Evolutionary conservation across 2,329 filamentous ascomycete species (phyloP), one percentile per base, ranked within the genome.

Genomic region (Botrytis squamosa): DNA sequence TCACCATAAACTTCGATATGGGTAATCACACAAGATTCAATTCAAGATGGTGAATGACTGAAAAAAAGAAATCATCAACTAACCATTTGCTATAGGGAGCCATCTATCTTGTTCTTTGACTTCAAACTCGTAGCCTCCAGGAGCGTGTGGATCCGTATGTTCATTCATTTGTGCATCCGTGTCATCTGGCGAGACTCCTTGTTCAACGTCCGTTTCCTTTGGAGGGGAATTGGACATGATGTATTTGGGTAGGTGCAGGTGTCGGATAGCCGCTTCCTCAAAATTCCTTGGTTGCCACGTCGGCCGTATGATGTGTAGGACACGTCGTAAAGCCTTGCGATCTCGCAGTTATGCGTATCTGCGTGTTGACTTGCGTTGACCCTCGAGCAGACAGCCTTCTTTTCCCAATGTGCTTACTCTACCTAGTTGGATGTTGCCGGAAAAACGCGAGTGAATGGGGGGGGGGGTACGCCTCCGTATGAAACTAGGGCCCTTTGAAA

Each of bases 11-110:
- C 77, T 74, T 78, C 72, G 74, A 77, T 70, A 76, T 77, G 77
- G 76, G 77, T 77, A 76, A 78, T 78, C 83, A 83, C 85, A 85
- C 85, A 87, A 88, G 83, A 85, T 85, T 85, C 87, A 87, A 86
- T 86, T 9, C 85, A 86, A 83, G 84, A 78, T 78, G 79, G 78
- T 77, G 75, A 57, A 70, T 70, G 62, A 64, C 73, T 74, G 79
- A 69, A 70, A 62, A 66, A 65, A 77, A 57, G 52, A 70, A 72
- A 44, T 63, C 66, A 64, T 80, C 78, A 85, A 96, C 96, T 89
- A 89, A 99, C 96, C 96, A 94, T 99, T 99, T 86, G 96, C 96
- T 89, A 99, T 99, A 83, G 96, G 96, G 84, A 99, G 90, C 96
- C 96, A 99, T 88, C 96, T 89, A 86, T 99, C 96, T 86, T 99